phyloP scores from a whole-genome alignment of 306 rosid species.

The Cicer yamashitae region DNA sequence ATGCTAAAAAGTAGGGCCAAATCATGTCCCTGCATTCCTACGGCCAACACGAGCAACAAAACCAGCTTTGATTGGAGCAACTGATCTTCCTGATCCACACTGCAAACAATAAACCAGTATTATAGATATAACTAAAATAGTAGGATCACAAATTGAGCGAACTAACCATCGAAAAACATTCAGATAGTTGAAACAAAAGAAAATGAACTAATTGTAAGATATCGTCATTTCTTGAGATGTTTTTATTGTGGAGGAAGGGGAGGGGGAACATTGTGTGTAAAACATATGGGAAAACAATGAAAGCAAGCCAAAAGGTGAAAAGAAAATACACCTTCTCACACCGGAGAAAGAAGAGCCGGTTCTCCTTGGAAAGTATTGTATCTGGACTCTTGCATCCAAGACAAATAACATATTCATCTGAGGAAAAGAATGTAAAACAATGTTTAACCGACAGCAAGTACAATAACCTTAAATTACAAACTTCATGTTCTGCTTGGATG shows the following conservation, averaged over 20 bases:
- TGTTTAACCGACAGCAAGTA: neutral
- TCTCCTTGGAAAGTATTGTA: constrained; percentile 94
- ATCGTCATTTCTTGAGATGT: neutral
- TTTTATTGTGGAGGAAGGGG: too few relatives aligned
- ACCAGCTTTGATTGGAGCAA: constrained; percentile 96
- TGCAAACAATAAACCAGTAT: constrained; percentile 46
- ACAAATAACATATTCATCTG: constrained; percentile 92
- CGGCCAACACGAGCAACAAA: constrained; percentile 98
- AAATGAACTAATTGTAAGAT: too few relatives aligned
- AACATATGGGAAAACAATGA: neutral
- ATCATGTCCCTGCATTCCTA: constrained; percentile 76
- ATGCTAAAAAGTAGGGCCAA: neutral
- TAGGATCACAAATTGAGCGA: too few relatives aligned
- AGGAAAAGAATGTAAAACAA: constrained; percentile 24
- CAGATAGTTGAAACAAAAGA: too few relatives aligned
- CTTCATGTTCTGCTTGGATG: neutral
- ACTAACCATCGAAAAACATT: too few relatives aligned
- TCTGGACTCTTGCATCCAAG: constrained; percentile 96
- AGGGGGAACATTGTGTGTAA: neutral
- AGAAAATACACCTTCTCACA: constrained; percentile 81
- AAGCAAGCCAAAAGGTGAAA: neutral
- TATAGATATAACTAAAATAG: neutral
- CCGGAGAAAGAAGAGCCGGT: constrained; percentile 93
- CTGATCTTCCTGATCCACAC: constrained; percentile 98
- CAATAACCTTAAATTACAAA: neutral